phyloP scores from a whole-genome alignment of 768 basidiomycete species.

The Calocybe cyanea region DNA sequence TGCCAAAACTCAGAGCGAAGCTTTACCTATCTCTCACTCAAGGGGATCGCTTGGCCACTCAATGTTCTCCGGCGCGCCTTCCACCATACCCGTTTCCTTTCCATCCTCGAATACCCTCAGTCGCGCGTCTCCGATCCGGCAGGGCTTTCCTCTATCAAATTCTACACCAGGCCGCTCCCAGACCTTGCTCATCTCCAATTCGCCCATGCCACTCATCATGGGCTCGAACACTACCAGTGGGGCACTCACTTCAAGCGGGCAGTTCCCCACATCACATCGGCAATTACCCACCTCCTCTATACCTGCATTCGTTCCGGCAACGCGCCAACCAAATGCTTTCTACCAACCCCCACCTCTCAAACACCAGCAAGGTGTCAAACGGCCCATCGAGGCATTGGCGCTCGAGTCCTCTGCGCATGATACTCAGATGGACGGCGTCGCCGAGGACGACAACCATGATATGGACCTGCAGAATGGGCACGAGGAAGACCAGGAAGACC shows the following conservation, averaged over 20 bases:
- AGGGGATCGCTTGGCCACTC: no score
- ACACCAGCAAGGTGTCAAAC: constrained; percentile 28
- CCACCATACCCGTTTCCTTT: constrained; percentile 13
- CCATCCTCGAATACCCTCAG: constrained; percentile 10
- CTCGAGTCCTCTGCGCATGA: constrained; percentile 8
- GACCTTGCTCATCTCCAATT: constrained; percentile 1
- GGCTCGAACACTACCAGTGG: background rate
- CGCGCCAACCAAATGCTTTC: constrained; percentile 60
- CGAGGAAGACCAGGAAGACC: constrained; percentile 9
- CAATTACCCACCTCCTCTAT: constrained; percentile 5
- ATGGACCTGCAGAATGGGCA: background rate
- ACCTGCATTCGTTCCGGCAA: constrained; percentile 43
- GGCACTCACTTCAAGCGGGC: no score
- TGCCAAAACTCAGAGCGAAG: no score
- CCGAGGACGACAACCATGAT: constrained; percentile 9
- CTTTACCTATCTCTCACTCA: no score
- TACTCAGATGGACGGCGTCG: constrained; percentile 3
- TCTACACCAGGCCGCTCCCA: background rate
- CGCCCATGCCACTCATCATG: constrained; percentile 1
- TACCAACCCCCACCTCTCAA: constrained; percentile 47
- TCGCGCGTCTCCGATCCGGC: constrained; percentile 18
- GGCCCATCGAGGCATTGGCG: constrained; percentile 22
- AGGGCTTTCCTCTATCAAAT: constrained; percentile 23
- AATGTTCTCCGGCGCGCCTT: no score
- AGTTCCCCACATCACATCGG: background rate